Base-by-base conservation (phyloP, 495 filamentous ascomycete genomes). In the Lasiosphaeria miniovina region DNA sequence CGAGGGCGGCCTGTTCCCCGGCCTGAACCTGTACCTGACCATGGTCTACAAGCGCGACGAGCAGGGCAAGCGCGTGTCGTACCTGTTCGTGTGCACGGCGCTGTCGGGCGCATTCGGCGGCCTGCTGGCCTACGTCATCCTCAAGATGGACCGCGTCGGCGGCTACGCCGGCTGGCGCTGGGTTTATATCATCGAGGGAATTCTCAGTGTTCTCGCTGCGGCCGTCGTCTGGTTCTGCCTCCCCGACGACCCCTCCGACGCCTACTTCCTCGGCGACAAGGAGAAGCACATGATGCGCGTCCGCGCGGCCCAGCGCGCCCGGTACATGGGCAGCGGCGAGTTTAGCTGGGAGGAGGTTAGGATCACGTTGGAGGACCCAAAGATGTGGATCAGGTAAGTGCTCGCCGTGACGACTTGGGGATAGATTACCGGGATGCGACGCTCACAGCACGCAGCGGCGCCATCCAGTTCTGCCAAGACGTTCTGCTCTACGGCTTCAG, bases 11-110 rank as follows among this genome's bases (percentile, higher is more conserved):
- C 69, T 92, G 2, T 91, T 91, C 66, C 88, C 89, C 0, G 91
- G 91, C 1, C 79, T 95, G 1, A 88, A 87, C 52, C 90, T 93
- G 66, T 94, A 93, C 69, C 77, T 96, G 2, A 90, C 87, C 0
- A 93, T 90, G 72, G 94, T 91, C 86, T 96, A 80, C 60, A 76
- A 74, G 60, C 60, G 74, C 6, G 69, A 72, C 12, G 79, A 81
- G 64, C 72, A 77, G 15, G 77, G 75, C 36, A 68, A 76, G 32
- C 65, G 79, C 2, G 80, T 88, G 35, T 89, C 88, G 6, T 88
- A 93, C 52, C 90, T 96, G 75, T 90, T 93, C 70, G 88, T 87
- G 14, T 88, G 89, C 1, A 88, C 90, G 2, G 88, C 90, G 4
- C 73, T 93, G 0, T 84, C 88, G 3, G 90, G 90, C 0, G 89